Percentiles rank a stretch among this genome's conserved stretches.
Evolutionary conservation across 2,329 filamentous ascomycete species (phyloP).

Genomic region (Pseudonectria foliicola): DNA sequence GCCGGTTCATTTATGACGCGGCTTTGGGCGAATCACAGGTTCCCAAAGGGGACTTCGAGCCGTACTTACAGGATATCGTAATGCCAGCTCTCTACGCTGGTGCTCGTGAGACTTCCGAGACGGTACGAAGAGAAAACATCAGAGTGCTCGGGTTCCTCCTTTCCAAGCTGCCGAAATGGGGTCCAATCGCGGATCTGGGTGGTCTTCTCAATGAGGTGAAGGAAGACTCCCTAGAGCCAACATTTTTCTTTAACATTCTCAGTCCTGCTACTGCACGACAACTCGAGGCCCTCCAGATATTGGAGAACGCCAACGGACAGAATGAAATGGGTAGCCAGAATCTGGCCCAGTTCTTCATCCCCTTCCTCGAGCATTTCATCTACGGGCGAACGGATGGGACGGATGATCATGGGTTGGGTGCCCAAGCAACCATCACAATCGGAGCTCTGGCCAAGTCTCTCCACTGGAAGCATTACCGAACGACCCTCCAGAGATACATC

Average conservation of each 20-base stretch:
- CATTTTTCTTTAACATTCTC: slow-evolving; percentile 89
- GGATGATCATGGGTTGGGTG: slow-evolving; percentile 80
- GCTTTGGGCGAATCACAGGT: slow-evolving; percentile 32
- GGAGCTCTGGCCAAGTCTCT: slow-evolving; percentile 66
- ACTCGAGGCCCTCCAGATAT: slow-evolving; percentile 70
- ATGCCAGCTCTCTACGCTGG: slow-evolving; percentile 72
- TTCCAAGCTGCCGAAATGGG: slow-evolving; percentile 61
- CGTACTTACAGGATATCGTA: slow-evolving; percentile 57
- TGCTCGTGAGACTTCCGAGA: slow-evolving; percentile 70
- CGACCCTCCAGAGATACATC: slow-evolving; percentile 76
- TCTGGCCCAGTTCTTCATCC: slow-evolving; percentile 79
- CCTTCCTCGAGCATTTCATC: slow-evolving; percentile 88
- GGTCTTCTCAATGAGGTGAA: slow-evolving; percentile 54
- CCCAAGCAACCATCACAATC: slow-evolving; percentile 78
- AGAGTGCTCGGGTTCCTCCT: slow-evolving; percentile 74
- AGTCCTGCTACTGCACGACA: slow-evolving; percentile 85
- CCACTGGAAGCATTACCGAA: slow-evolving; percentile 86
- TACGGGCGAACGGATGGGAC: slow-evolving; percentile 66
- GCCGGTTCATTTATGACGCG: slow-evolving; percentile 65
- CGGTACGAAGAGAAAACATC: slow-evolving; percentile 76
- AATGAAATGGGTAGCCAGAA: slow-evolving; percentile 67
- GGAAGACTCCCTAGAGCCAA: slow-evolving; percentile 58
- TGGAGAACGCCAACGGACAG: slow-evolving; percentile 60
- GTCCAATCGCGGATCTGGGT: slow-evolving; percentile 65
- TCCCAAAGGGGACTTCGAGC: slow-evolving; percentile 39